These are phyloP conservation scores for Kingdonia uniflora DNA, from an alignment of 164 flowering plant genomes.

Conservation along the genomic window DNA sequence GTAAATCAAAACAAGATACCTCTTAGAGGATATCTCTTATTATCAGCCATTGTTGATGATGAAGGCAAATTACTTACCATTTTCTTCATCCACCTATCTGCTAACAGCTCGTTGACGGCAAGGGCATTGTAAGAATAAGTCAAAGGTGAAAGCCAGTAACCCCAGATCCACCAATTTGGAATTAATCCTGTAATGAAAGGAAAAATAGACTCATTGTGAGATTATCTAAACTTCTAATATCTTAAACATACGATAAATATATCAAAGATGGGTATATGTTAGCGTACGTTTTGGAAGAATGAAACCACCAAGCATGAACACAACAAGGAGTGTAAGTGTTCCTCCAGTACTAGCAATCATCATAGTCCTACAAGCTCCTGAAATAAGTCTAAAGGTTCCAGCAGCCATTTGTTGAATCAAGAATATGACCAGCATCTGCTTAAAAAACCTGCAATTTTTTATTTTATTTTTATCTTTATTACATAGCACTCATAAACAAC, in stretches of 20 bases:
- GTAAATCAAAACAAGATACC: background rate
- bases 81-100: slow-evolving; percentile 72
- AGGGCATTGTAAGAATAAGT: slow-evolving; percentile 59
- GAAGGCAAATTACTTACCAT: slow-evolving; percentile 1
- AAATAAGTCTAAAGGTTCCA: slow-evolving; percentile 58
- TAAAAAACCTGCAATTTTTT: slow-evolving; percentile 84
- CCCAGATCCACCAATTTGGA: slow-evolving; percentile 79
- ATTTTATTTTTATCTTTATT: no score
- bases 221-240: background rate
- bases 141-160: slow-evolving; percentile 72
- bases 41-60: background rate
- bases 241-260: background rate
- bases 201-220: background rate
- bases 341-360: slow-evolving; percentile 66
- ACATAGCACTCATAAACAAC: no score
- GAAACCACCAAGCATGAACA: slow-evolving; percentile 84
- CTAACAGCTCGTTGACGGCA: slow-evolving; percentile 62
- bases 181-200: slow-evolving; percentile 11
- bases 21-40: background rate
- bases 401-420: slow-evolving; percentile 86
- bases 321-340: slow-evolving; percentile 41
- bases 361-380: slow-evolving; percentile 59
- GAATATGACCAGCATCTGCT: slow-evolving; percentile 56
- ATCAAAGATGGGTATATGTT: background rate
- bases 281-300: slow-evolving; percentile 55